These are phyloP conservation scores for Ganoderma leucocontextum DNA, from an alignment of 1,284 basidiomycete genomes.

Conservation along the genomic window DNA sequence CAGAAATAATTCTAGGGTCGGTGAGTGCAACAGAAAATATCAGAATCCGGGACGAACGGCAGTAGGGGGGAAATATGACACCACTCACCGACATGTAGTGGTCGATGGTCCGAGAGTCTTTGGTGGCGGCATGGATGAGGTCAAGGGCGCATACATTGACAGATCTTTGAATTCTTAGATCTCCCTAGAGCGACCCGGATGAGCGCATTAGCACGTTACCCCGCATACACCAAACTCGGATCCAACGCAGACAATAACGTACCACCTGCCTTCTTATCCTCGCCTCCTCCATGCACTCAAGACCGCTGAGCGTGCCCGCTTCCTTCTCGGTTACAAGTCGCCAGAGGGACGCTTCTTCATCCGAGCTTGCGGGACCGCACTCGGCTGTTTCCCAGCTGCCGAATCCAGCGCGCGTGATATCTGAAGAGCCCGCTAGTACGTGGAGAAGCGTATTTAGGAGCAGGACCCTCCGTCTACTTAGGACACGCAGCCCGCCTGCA, in stretches of 20 bases:
- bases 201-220: conserved; percentile 42
- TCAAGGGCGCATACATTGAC: conserved; percentile 74
- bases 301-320: conserved; percentile 79
- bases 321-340: conserved; percentile 74
- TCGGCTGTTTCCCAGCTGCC: conserved; percentile 70
- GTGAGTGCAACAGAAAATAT: conserved; percentile 17
- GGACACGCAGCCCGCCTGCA: conserved; percentile 53
- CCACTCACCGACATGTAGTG: conserved; percentile 48
- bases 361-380: conserved; percentile 55
- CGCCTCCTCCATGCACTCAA: conserved; percentile 86
- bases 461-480: conserved; percentile 51
- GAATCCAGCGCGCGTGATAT: conserved; percentile 57
- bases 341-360: conserved; percentile 63
- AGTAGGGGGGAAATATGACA: background rate
- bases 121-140: conserved; percentile 58
- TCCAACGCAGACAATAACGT: background rate
- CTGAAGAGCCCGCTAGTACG: conserved; percentile 67
- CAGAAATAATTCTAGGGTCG: conserved; percentile 62
- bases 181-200: conserved; percentile 72
- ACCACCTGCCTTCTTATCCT: conserved; percentile 61
- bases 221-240: background rate
- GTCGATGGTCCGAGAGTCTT: conserved; percentile 46
- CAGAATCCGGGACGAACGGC: background rate
- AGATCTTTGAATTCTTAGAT: conserved; percentile 80
- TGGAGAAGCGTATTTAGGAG: conserved; percentile 65